Percentiles rank a stretch among this genome's conserved stretches.
Evolutionary conservation across 345 rosid genomes (phyloP).

Genomic region (Hevea brasiliensis): DNA sequence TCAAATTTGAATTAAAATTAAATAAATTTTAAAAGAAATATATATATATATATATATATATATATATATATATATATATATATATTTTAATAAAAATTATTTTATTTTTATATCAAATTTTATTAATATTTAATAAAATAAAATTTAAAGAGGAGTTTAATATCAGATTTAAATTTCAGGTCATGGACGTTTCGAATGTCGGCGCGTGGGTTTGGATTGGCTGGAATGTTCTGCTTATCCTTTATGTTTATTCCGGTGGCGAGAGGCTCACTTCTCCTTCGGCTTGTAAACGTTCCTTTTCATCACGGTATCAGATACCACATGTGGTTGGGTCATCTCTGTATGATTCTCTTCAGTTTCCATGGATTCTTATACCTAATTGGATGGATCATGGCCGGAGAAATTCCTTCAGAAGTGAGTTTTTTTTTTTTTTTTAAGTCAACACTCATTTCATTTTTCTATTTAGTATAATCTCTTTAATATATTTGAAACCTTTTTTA

Average conservation of each 20-base stretch:
- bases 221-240: slow-evolving; percentile 32
- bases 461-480: no score
- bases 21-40: no score
- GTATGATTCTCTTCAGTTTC: slow-evolving; percentile 27
- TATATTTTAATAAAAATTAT: no score
- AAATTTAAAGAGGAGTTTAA: no score
- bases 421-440: no score
- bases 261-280: slow-evolving; percentile 34
- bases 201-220: slow-evolving; percentile 25
- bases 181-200: slow-evolving; percentile 25
- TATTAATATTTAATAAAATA: no score
- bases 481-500: no score
- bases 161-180: slow-evolving; percentile 9
- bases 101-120: no score
- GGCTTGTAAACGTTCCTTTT: slow-evolving; percentile 26
- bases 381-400: slow-evolving; percentile 26
- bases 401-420: slow-evolving; percentile 11
- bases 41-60: no score
- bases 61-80: no score
- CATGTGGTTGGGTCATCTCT: slow-evolving; percentile 39
- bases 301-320: slow-evolving; percentile 36
- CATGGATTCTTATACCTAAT: slow-evolving; percentile 34
- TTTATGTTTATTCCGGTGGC: slow-evolving; percentile 36
- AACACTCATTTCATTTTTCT: no score
- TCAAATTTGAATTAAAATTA: no score